A percentile compares a stretch with the other conserved stretches of the same genome.
These are phyloP conservation scores for Hymenoscyphus scutula DNA, from an alignment of 2,329 filamentous ascomycete genomes.

Conservation along the genomic window DNA sequence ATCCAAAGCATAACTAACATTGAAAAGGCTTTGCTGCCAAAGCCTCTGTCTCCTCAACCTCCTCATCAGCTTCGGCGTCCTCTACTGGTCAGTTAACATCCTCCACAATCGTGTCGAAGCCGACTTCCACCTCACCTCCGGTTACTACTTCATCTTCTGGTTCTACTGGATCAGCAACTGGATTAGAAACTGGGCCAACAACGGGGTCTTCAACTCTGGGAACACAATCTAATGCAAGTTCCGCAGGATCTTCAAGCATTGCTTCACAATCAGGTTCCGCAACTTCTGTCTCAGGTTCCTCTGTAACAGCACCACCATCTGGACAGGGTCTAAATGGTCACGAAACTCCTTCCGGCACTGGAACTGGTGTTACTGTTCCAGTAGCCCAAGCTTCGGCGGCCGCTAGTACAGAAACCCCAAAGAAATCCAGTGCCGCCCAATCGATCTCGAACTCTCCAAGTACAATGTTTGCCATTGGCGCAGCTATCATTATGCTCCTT, in stretches of 20 bases:
- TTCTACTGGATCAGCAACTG: slow-evolving; percentile 11
- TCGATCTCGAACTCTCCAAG: neutral
- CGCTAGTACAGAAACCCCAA: neutral
- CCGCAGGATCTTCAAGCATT: slow-evolving; percentile 37
- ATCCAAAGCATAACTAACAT: slow-evolving; percentile 16
- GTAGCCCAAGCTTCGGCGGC: slow-evolving; percentile 20
- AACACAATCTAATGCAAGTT: slow-evolving; percentile 24
- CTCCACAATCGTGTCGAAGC: slow-evolving; percentile 8
- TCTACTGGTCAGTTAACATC: slow-evolving; percentile 25
- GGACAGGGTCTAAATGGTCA: slow-evolving; percentile 40
- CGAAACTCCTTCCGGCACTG: slow-evolving; percentile 33
- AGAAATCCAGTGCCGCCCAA: slow-evolving; percentile 6
- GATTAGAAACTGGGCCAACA: neutral
- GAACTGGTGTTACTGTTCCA: slow-evolving; percentile 15
- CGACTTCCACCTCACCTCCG: slow-evolving; percentile 7
- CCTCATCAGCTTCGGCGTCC: slow-evolving; percentile 20
- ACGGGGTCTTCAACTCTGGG: slow-evolving; percentile 17
- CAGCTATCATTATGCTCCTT: neutral
- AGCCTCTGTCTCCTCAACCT: slow-evolving; percentile 15
- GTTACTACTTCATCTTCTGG: slow-evolving; percentile 8
- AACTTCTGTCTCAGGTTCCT: slow-evolving; percentile 6
- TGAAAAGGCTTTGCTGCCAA: slow-evolving; percentile 18
- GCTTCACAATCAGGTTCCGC: slow-evolving; percentile 18
- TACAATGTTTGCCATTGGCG: neutral
- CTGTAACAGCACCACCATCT: slow-evolving; percentile 19